phyloP scores from a whole-genome alignment of 345 rosid species.

The Acer campestre region DNA sequence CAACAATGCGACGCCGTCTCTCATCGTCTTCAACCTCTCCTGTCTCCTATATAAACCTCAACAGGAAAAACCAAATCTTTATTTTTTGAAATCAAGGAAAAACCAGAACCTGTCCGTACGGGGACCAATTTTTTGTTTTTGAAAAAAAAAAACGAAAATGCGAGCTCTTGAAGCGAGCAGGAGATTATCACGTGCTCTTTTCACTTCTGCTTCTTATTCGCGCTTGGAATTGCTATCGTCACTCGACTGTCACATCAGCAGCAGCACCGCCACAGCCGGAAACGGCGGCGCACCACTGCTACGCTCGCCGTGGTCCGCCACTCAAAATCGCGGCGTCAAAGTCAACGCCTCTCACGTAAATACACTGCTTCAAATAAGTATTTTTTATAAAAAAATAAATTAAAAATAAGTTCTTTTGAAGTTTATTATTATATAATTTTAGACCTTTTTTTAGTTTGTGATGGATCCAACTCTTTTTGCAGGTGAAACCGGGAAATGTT shows the following conservation, averaged over 20 bases:
- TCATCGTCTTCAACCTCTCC: no score
- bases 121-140: neutral
- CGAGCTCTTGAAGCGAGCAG: conserved; percentile 30
- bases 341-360: conserved; percentile 77
- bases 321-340: conserved; percentile 71
- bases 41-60: neutral
- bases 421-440: neutral
- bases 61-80: neutral
- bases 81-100: no score
- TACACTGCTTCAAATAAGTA: neutral
- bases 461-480: conserved; percentile 25
- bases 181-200: conserved; percentile 36
- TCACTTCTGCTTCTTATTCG: conserved; percentile 27
- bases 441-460: neutral
- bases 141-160: conserved; percentile 5
- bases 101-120: neutral
- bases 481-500: conserved; percentile 85
- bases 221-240: conserved; percentile 21
- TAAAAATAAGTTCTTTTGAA: no score
- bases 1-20: neutral
- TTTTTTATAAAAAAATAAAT: no score
- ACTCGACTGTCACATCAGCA: conserved; percentile 12
- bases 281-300: conserved; percentile 21
- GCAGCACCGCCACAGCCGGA: neutral
- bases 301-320: conserved; percentile 53